phyloP scores from a whole-genome alignment of 176 grass and related monocot genomes.

The Themeda triandra region DNA sequence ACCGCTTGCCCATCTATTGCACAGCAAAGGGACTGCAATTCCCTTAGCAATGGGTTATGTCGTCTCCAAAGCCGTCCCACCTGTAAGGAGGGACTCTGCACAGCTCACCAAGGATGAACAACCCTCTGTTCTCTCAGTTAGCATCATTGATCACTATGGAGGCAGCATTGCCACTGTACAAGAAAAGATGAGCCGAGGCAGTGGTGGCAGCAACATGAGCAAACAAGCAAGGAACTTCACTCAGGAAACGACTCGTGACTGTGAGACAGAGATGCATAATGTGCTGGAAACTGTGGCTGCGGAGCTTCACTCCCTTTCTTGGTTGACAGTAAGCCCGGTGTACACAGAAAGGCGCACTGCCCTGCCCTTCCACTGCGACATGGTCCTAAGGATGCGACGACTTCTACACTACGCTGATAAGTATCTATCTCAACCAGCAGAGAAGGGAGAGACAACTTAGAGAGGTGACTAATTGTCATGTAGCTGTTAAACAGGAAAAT shows the following conservation, averaged over 20 bases:
- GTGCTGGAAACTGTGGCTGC: constrained; percentile 69
- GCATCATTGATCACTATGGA: constrained; percentile 90
- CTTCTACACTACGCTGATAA: constrained; percentile 84
- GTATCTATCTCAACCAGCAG: constrained; percentile 50
- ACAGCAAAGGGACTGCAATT: constrained; percentile 90
- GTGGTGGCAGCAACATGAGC: constrained; percentile 14
- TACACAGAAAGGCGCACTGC: constrained; percentile 65
- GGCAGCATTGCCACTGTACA: constrained; percentile 48
- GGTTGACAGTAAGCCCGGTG: constrained; percentile 89
- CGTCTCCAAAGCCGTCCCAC: constrained; percentile 72
- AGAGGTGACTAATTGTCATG: constrained; percentile 28
- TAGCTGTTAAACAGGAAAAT: constrained; percentile 36
- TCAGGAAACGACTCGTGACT: constrained; percentile 47
- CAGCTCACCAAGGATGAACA: constrained; percentile 55
- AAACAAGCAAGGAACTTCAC: constrained; percentile 51
- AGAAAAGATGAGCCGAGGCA: constrained; percentile 58
- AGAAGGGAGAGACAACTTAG: constrained; percentile 49
- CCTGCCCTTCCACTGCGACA: constrained; percentile 87
- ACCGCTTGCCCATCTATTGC: constrained; percentile 86
- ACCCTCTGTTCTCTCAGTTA: constrained; percentile 66
- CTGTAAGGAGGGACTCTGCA: constrained; percentile 61
- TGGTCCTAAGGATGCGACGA: constrained; percentile 76
- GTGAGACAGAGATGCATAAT: constrained; percentile 58
- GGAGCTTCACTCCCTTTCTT: constrained; percentile 84
- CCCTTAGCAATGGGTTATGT: constrained; percentile 77